Evolutionary conservation across 2,329 filamentous ascomycete species (phyloP), one percentile per base, ranked within the genome.

Genomic region (Talaromyces sp.): DNA sequence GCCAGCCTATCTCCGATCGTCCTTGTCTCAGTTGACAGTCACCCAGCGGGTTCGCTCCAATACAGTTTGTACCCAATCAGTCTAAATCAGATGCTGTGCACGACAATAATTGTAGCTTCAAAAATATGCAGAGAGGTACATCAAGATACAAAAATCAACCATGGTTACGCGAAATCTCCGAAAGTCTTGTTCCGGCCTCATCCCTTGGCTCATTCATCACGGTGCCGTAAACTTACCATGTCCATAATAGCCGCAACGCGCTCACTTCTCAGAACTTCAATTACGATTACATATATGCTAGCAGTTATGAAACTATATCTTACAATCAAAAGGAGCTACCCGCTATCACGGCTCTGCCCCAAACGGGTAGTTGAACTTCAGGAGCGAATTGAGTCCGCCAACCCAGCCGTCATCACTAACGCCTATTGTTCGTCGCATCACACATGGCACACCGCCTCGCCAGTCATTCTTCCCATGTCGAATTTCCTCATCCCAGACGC

Each of bases 331-430:
- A n/a, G n/a, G n/a, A n/a, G n/a, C n/a, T n/a, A n/a, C 17, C 9
- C 28, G 13, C 31, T n/a, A 19, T 60, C 58, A 67, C 13, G 50
- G 64, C 55, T 80, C 80, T 66, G 88, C 87, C 0, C 94, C 94
- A 79, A 97, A 97, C 0, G 93, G 92, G 75, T 96, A 90, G 72
- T 99, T 99, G 72, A 97, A 99, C 77, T 99, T 99, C 65, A 99
- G 76, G 67, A 97, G 71, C 9, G 91, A 90, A 69, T 96, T 99
- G 69, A 99, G 75, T 0, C 94, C 93, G 1, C 93, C 93, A 2
- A 99, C 93, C 94, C 94, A 99, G 17, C 93, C 91, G 72, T 97
- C 93, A 67, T 97, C 91, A 39, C 70, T 74, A 4, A 69, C 64
- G 65, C 81, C 77, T 65, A 79, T 66, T 65, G 76, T 63, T 48